These are phyloP conservation scores for Hygrophorus russula DNA, from an alignment of 768 basidiomycete species.

Conservation along the genomic window DNA sequence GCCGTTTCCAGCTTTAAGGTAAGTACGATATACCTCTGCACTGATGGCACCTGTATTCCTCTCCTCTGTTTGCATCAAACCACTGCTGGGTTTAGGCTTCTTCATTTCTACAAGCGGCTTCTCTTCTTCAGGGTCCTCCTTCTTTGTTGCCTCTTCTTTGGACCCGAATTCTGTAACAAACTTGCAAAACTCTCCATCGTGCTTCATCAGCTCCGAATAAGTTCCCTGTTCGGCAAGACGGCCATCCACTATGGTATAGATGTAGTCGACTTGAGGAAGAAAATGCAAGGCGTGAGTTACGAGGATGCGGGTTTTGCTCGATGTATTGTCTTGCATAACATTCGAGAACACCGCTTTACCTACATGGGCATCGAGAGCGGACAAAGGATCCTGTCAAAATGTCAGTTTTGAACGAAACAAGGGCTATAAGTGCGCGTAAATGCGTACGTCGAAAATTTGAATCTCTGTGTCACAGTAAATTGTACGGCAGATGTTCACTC, in stretches of 20 bases:
- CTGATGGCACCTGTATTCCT: constrained; percentile 67
- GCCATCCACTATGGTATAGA: constrained; percentile 71
- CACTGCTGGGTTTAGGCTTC: constrained; percentile 32
- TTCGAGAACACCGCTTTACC: constrained; percentile 83
- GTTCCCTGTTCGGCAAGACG: constrained; percentile 72
- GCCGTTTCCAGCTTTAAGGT: constrained; percentile 63
- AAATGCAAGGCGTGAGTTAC: constrained; percentile 92
- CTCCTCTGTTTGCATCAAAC: constrained; percentile 78
- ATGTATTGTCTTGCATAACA: constrained; percentile 52
- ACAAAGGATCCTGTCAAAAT: constrained; percentile 55
- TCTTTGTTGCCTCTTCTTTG: constrained; percentile 43
- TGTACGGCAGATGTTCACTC: constrained; percentile 76
- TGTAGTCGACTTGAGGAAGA: constrained; percentile 78
- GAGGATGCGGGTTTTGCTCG: constrained; percentile 72
- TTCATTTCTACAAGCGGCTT: constrained; percentile 20
- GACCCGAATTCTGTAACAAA: constrained; percentile 72
- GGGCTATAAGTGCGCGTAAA: neutral
- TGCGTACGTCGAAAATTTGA: constrained; percentile 65
- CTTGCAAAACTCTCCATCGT: constrained; percentile 55
- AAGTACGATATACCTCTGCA: constrained; percentile 42
- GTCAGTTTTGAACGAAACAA: no score
- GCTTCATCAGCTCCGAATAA: constrained; percentile 57
- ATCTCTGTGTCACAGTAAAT: constrained; percentile 83
- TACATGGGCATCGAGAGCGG: constrained; percentile 89
- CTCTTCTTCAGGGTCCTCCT: constrained; percentile 23